Percentiles rank a stretch among this genome's conserved stretches.
These are phyloP conservation scores for Moelleriella libera DNA, from an alignment of 2,329 filamentous ascomycete genomes.

Conservation along the genomic window DNA sequence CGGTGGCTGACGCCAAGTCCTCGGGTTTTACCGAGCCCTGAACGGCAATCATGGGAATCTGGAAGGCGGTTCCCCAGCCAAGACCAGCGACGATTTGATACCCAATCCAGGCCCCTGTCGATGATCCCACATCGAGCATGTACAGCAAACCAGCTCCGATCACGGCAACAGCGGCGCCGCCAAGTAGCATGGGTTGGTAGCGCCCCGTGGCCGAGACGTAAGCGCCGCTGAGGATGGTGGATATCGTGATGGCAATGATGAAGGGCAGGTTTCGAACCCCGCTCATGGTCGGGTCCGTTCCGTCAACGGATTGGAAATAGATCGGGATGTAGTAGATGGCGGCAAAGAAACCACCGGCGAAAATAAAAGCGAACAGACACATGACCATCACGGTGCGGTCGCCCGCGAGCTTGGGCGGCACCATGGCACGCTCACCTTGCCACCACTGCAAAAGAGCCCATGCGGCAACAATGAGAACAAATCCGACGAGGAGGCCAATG, in stretches of 20 bases:
- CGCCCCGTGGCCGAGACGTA: slow-evolving; percentile 23
- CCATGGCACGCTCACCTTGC: slow-evolving; percentile 30
- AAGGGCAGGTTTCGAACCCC: slow-evolving; percentile 31
- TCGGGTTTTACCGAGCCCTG: slow-evolving; percentile 23
- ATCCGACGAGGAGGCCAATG: slow-evolving; percentile 28
- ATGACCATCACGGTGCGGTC: slow-evolving; percentile 22
- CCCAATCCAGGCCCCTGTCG: slow-evolving; percentile 32
- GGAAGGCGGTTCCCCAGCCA: slow-evolving; percentile 28
- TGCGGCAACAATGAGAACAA: slow-evolving; percentile 15
- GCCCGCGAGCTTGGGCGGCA: slow-evolving; percentile 23
- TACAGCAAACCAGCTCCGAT: slow-evolving; percentile 29
- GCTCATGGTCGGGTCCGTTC: slow-evolving; percentile 21
- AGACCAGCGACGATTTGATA: slow-evolving; percentile 37
- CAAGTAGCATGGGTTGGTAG: slow-evolving; percentile 30
- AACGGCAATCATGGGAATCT: slow-evolving; percentile 36
- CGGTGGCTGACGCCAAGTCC: slow-evolving; percentile 31
- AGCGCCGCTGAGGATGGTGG: slow-evolving; percentile 23
- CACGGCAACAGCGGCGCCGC: slow-evolving; percentile 26
- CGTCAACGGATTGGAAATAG: slow-evolving; percentile 29
- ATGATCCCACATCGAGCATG: slow-evolving; percentile 21
- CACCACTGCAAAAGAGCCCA: slow-evolving; percentile 24
- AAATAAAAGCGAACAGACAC: slow-evolving; percentile 25
- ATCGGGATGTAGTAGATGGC: slow-evolving; percentile 33
- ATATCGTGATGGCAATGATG: slow-evolving; percentile 28
- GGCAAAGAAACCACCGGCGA: slow-evolving; percentile 27